Evolutionary conservation across 345 rosid genomes (phyloP).

Genomic region (Populus tremula): DNA sequence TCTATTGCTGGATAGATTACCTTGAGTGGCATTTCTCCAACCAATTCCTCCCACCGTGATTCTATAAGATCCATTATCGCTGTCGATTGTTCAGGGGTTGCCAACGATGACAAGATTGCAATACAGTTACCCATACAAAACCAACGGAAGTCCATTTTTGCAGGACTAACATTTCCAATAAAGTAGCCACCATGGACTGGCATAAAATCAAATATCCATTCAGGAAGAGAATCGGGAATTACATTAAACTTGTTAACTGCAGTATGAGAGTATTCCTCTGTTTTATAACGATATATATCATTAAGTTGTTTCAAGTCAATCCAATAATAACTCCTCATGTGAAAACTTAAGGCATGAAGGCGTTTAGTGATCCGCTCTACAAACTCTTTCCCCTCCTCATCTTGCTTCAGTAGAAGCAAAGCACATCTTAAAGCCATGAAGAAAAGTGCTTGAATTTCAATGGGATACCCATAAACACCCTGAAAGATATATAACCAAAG

Average conservation of each 20-base stretch:
- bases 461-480: constrained; percentile 97
- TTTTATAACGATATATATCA: constrained; percentile 86
- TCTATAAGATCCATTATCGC: constrained; percentile 98
- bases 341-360: constrained; percentile 87
- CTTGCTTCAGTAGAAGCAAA: constrained; percentile 72
- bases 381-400: constrained; percentile 83
- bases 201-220: constrained; percentile 93
- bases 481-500: constrained; percentile 16
- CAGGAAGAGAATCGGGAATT: constrained; percentile 94
- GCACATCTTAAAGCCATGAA: constrained; percentile 93
- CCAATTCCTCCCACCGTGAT: constrained; percentile 92
- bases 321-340: constrained; percentile 92
- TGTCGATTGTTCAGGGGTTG: constrained; percentile 84
- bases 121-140: constrained; percentile 88
- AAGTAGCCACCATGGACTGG: constrained; percentile 82
- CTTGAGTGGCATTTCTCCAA: constrained; percentile 94
- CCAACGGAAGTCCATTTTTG: constrained; percentile 96
- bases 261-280: constrained; percentile 96
- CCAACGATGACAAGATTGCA: constrained; percentile 85
- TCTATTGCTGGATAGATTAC: constrained; percentile 92
- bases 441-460: constrained; percentile 93
- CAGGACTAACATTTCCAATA: constrained; percentile 91
- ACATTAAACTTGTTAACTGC: constrained; percentile 96
- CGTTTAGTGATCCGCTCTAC: constrained; percentile 84
- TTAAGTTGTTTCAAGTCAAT: constrained; percentile 89